Evolutionary conservation across 768 basidiomycete genomes (phyloP), one percentile per base, ranked within the genome.

Genomic region (Mycena crocata): DNA sequence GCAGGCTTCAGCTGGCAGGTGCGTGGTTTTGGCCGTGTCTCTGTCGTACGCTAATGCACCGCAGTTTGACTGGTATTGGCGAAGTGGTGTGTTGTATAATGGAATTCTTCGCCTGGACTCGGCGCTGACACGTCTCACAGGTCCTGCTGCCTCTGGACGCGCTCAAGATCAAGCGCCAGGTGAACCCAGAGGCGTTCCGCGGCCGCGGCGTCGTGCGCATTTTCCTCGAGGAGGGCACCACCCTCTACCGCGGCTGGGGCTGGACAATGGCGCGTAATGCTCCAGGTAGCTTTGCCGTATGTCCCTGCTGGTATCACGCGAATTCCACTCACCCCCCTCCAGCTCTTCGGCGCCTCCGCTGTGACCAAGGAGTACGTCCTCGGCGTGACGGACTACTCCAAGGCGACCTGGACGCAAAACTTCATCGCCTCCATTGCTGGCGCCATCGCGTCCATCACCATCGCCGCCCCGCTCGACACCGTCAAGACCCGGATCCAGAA

Each of bases 201-300:
- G 96, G 96, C 39, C 93, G 97, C 28, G 95, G 96, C 23, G 86
- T 96, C 71, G 68, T 98, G 60, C 91, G 92, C 58, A 95, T 99
- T 72, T 88, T 99, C 78, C 79, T 89, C 76, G 96, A 99, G 71
- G 97, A 99, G 76, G 95, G 96, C 62, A 88, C 93, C 12, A 87
- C 92, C 1, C 87, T 99, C 37, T 99, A 99, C 81, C 91, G 96
- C 68, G 97, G 97, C 31, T 98, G 96, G 95, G 96, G 96, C 48
- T 99, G 97, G 97, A 99, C 97, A 26, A 92, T 98, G 87, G 97
- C 96, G 3, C 89, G 97, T 57, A 99, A 99, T 72, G 97, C 97
- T 1, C 97, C 97, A 0, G 97, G 97, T 14, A 90, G 87, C 57
- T 99, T 99, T 73, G 94, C 97, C 59, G 96, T 97, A 74, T 67